Percentiles rank a stretch among this genome's conserved stretches.
These are phyloP conservation scores for Canavalia gladiata DNA, from an alignment of 306 rosid species.

Conservation along the genomic window DNA sequence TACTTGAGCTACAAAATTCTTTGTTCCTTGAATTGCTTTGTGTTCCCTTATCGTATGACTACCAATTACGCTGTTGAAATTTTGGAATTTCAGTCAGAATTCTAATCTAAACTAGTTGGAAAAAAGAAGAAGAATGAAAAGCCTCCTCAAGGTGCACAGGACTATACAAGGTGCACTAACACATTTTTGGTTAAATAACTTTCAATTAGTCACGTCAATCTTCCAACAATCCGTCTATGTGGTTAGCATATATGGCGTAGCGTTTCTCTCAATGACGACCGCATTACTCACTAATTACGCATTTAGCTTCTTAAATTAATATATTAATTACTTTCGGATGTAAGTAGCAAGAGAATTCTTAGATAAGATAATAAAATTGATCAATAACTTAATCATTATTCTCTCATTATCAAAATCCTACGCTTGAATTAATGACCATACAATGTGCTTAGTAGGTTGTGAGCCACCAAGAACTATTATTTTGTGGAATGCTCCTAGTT, in stretches of 20 bases:
- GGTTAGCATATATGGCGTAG: conserved; percentile 25
- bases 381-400: conserved; percentile 35
- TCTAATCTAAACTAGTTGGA: conserved; percentile 21
- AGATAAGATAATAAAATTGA: neutral
- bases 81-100: conserved; percentile 25
- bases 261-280: conserved; percentile 52
- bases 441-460: conserved; percentile 30
- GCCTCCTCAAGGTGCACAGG: conserved; percentile 27
- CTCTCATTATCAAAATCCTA: conserved; percentile 13
- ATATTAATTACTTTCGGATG: neutral
- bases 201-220: conserved; percentile 2
- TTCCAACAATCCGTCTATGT: conserved; percentile 12
- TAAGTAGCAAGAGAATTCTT: neutral
- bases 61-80: conserved; percentile 48
- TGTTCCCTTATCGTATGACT: conserved; percentile 11
- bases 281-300: conserved; percentile 54
- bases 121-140: conserved; percentile 15
- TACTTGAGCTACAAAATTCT: conserved; percentile 27
- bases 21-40: conserved; percentile 5
- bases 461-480: conserved; percentile 19
- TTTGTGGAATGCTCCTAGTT: conserved; percentile 9
- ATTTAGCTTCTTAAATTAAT: conserved; percentile 26
- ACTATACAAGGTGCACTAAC: conserved; percentile 18
- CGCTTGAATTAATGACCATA: conserved; percentile 15
- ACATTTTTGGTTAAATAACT: conserved; percentile 18